Evolutionary conservation across 257 asterid genomes (phyloP), one percentile per base, ranked within the genome.

Genomic region (Avicennia marina): DNA sequence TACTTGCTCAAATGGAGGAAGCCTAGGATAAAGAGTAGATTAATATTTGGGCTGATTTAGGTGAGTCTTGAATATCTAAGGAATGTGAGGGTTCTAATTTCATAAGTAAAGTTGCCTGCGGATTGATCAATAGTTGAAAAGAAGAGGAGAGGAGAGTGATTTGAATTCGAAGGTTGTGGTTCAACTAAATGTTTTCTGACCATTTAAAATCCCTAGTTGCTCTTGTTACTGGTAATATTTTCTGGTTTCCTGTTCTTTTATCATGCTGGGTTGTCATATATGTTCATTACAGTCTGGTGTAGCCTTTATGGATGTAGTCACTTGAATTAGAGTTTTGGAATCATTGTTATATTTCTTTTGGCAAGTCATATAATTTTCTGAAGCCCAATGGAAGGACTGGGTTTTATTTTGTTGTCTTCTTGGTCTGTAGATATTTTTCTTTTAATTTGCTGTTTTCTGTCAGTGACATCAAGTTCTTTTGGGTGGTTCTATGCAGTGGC

Each of bases 401-500:
- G 34, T 4, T 29, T 29, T 8, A 29, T 29, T 4, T 29, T 29
- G 34, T 29, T 29, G 34, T 4, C n/a, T n/a, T n/a, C n/a, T n/a
- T 29, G 8, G 8, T 29, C 34, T 38, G 6, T 43, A 17, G 42
- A 50, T 58, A 17, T 44, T 31, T 31, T 42, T 40, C 19, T 52
- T 58, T 66, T 22, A 2, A 24, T 48, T 31, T 62, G 16, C 39
- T 24, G 26, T 63, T 19, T 47, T 53, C 49, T 38, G 22, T 56
- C 33, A 41, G 58, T 69, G 54, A 72, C 70, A 51, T 62, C 44
- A 26, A 57, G 16, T 51, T 69, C 26, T 52, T 56, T 67, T 61
- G 68, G 64, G 38, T 66, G 70, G 58, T 61, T 57, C 43, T 34
- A 29, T 74, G 75, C 79, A 93, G 99, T 89, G 97, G 96, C 97